Evolutionary conservation across 805 yeast genomes (phyloP).

Genomic region (Ogataea chonburiensis): DNA sequence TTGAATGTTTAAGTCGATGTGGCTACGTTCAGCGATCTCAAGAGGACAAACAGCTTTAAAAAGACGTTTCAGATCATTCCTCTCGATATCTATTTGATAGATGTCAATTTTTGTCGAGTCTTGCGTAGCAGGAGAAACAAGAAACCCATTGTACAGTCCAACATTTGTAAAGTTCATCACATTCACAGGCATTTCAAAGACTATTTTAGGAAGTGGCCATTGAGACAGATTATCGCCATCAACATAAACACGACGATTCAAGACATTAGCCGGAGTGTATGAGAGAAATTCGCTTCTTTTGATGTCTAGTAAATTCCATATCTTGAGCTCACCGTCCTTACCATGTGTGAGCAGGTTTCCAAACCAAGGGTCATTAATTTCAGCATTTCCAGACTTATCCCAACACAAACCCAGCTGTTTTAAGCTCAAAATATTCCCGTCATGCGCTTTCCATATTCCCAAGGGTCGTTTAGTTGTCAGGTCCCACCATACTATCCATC

Average conservation of each 20-base stretch:
- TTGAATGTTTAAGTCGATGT: conserved; percentile 23
- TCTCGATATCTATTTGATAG: conserved; percentile 37
- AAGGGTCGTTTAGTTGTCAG: conserved; percentile 53
- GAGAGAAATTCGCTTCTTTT: conserved; percentile 13
- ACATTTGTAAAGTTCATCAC: conserved; percentile 70
- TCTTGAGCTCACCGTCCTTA: conserved; percentile 54
- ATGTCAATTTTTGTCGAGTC: conserved; percentile 67
- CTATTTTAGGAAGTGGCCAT: conserved; percentile 26
- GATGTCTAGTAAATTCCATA: conserved; percentile 42
- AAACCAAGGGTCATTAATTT: conserved; percentile 29
- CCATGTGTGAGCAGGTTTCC: conserved; percentile 63
- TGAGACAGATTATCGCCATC: conserved; percentile 23
- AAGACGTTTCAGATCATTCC: conserved; percentile 29
- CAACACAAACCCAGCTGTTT: conserved; percentile 42
- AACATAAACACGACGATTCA: conserved; percentile 19
- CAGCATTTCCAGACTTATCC: conserved; percentile 21
- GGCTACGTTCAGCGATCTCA: conserved; percentile 25
- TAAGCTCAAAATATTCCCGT: conserved; percentile 46
- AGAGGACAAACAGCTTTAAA: conserved; percentile 35
- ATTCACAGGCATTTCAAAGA: conserved; percentile 64
- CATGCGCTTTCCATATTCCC: conserved; percentile 61
- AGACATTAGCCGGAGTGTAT: conserved; percentile 15
- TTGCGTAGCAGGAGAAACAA: conserved; percentile 62
- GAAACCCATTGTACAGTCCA: conserved; percentile 33
- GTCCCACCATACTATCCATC: conserved; percentile 67